Base-by-base conservation (phyloP, 1,139 yeast species). In the Kluyveromyces sp. region DNA sequence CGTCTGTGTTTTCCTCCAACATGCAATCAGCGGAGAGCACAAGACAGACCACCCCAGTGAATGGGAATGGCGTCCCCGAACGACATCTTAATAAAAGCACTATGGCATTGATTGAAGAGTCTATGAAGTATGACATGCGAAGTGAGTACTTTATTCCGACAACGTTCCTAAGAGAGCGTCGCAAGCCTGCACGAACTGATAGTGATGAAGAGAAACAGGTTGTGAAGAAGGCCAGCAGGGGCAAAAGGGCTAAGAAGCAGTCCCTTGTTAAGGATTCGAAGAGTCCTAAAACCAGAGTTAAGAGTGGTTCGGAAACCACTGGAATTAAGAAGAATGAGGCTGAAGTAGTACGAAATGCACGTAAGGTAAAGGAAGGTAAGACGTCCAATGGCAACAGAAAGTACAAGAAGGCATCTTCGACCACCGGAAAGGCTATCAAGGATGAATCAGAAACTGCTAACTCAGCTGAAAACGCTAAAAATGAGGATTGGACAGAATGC, bases 101-200 rank as follows among this genome's bases (percentile, higher is more conserved):
- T 33, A 47, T 49, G 36, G 40, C 46, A 18, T 49, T 70, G 30
- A 40, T 66, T 2, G 63, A 63, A 16, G 70, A 65, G 45, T 65
- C 68, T 0, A 65, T 54, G 38, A 67, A 67, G 61, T 68, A 65
- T 43, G 57, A 62, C 26, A 59, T 68, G 3, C 53, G 54, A n/a
- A 56, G 56, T 33, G 64, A 56, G 22, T 56, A 47, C 41, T 36
- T 49, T n/a, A 42, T 56, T 40, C 61, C 64, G 11, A 36, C 50
- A 17, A 44, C 51, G 4, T 56, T 54, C 37, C 39, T 54, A 30
- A 49, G 54, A 50, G 43, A 43, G 44, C 41, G 36, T 36, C 18
- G n/a, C 18, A 29, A 28, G 25, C 29, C 35, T 18, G 8, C 17
- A 29, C 9, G n/a, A 15, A 11, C 20, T 33, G 13, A 39, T 26